Percentiles rank a stretch among this genome's conserved stretches.
phyloP scores from a whole-genome alignment of 2,329 filamentous ascomycete species.

The Iodosphaeria phyllophila region DNA sequence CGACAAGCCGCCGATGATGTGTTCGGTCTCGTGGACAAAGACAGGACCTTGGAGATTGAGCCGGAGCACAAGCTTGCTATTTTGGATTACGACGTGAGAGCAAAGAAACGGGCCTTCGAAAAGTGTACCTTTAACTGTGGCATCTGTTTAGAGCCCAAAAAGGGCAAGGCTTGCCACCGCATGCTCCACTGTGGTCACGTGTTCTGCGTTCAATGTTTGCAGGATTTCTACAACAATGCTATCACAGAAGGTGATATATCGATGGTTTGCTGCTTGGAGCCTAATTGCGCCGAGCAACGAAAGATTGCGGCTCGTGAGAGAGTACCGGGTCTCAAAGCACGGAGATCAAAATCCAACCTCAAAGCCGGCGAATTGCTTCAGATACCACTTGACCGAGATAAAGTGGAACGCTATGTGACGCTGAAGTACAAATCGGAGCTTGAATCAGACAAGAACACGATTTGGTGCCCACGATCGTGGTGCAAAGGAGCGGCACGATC shows the following conservation, averaged over 20 bases:
- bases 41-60: conserved; percentile 30
- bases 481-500: conserved; percentile 77
- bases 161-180: conserved; percentile 62
- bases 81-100: conserved; percentile 59
- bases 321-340: conserved; percentile 27
- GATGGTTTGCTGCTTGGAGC: conserved; percentile 62
- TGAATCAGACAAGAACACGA: conserved; percentile 76
- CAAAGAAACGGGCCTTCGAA: conserved; percentile 59
- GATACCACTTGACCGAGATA: conserved; percentile 51
- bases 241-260: conserved; percentile 72
- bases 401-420: conserved; percentile 69
- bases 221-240: conserved; percentile 76
- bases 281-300: conserved; percentile 54
- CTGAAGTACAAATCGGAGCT: conserved; percentile 86
- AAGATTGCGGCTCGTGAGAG: conserved; percentile 13
- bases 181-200: conserved; percentile 77
- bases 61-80: conserved; percentile 48
- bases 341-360: conserved; percentile 49
- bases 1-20: conserved; percentile 38
- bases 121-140: conserved; percentile 75
- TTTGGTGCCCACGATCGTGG: conserved; percentile 86
- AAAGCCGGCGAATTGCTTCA: conserved; percentile 71
- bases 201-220: conserved; percentile 75
- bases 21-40: conserved; percentile 34
- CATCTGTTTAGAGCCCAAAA: conserved; percentile 85